Percentiles rank a stretch among this genome's conserved stretches.
phyloP scores from a whole-genome alignment of 768 basidiomycete species.

The Auricularia heimuer region DNA sequence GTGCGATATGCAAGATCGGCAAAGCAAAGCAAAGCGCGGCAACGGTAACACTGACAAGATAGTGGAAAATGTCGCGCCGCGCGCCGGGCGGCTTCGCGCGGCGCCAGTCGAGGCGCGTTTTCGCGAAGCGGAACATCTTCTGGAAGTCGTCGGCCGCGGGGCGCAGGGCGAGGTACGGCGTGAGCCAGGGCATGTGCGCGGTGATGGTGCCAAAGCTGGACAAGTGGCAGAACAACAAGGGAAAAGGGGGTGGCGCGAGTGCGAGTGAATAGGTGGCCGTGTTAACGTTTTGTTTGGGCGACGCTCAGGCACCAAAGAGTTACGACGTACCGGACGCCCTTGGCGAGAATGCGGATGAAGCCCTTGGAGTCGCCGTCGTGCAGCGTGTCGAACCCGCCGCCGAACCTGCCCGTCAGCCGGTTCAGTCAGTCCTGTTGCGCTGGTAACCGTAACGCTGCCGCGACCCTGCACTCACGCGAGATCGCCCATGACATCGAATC shows the following conservation, averaged over 20 bases:
- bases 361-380: not conserved
- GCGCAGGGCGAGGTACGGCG: not conserved
- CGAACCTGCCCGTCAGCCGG: not conserved
- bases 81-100: not conserved
- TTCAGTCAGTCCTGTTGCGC: too few species aligned
- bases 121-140: not conserved
- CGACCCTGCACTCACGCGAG: not conserved
- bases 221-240: not conserved
- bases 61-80: not conserved
- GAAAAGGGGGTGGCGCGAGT: not conserved
- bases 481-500: not conserved
- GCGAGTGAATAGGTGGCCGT: not conserved
- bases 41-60: not conserved
- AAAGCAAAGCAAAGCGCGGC: not conserved
- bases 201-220: not conserved
- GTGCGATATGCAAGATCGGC: not conserved
- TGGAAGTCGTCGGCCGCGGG: not conserved
- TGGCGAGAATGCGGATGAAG: not conserved
- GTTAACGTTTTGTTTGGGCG: not conserved
- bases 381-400: not conserved
- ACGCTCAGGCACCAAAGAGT: not conserved
- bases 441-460: not conserved
- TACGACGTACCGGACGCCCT: not conserved
- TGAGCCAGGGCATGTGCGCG: not conserved
- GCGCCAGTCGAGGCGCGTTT: not conserved